Conservation (phyloP, 306 rosid genomes). For the Hylodesmum podocarpum region DNA sequence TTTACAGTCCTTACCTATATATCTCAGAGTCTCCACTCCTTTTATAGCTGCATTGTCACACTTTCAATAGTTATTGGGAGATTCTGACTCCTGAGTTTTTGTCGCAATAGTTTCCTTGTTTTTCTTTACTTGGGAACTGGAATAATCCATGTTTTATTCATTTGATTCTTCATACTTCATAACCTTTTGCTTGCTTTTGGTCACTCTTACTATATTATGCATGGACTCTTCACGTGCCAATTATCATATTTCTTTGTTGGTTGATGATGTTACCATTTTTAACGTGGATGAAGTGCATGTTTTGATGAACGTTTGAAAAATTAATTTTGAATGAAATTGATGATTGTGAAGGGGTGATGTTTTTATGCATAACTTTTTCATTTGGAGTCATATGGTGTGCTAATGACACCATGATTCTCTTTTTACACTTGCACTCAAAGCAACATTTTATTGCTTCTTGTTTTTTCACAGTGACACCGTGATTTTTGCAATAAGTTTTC, state of each 20-base stretch:
- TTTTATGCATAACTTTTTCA: no score
- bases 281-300: no score
- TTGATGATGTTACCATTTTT: background rate
- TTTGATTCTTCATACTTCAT: background rate
- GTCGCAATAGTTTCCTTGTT: background rate
- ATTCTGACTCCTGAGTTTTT: background rate
- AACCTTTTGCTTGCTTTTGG: background rate
- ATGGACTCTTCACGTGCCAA: background rate
- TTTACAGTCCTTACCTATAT: background rate
- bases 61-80: background rate
- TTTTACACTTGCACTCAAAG: no score
- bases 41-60: background rate
- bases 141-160: background rate
- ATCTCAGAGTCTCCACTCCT: background rate
- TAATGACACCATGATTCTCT: no score
- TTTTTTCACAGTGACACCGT: no score
- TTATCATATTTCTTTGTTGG: background rate
- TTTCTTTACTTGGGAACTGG: background rate
- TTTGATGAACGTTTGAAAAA: no score
- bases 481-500: no score
- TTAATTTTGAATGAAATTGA: no score
- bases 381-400: no score
- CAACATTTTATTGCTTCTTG: no score
- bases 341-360: no score
- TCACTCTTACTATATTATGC: background rate